Evolutionary conservation across 2,329 filamentous ascomycete genomes (phyloP).

Genomic region (Colletotrichum costaricense): DNA sequence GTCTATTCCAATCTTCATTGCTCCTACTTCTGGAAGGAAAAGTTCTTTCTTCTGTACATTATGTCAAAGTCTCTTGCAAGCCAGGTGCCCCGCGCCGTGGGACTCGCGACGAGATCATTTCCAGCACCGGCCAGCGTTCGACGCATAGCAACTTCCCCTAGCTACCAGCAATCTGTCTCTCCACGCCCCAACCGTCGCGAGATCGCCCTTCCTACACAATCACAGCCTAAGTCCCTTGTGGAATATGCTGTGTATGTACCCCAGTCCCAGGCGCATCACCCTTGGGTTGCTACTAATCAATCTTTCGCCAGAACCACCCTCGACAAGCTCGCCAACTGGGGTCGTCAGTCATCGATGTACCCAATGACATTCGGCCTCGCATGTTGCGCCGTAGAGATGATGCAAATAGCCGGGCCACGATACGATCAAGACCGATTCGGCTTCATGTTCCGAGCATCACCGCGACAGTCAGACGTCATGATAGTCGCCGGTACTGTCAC

Average conservation of each 20-base stretch:
- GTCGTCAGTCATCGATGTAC: constrained; percentile 85
- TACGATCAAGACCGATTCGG: constrained; percentile 91
- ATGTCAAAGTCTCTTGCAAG: neutral
- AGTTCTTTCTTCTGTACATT: too few relatives aligned
- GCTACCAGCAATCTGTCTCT: neutral
- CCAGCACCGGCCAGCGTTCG: neutral
- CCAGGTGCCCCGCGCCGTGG: accelerated
- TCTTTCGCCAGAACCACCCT: constrained; percentile 71
- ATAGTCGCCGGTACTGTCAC: constrained; percentile 92
- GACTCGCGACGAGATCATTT: neutral
- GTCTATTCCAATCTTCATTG: too few relatives aligned
- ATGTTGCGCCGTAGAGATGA: constrained; percentile 93
- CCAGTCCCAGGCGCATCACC: neutral
- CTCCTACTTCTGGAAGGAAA: too few relatives aligned
- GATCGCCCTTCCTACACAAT: neutral
- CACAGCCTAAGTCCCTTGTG: neutral
- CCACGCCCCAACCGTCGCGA: neutral
- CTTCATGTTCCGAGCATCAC: constrained; percentile 90
- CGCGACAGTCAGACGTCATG: constrained; percentile 91
- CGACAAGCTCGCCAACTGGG: constrained; percentile 86
- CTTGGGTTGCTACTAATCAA: neutral
- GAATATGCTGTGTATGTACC: neutral
- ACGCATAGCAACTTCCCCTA: neutral
- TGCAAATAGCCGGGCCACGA: constrained; percentile 89
- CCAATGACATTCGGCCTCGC: constrained; percentile 89